These are phyloP conservation scores for Pichia sp. DNA, from an alignment of 1,139 yeast genomes.

Conservation along the genomic window DNA sequence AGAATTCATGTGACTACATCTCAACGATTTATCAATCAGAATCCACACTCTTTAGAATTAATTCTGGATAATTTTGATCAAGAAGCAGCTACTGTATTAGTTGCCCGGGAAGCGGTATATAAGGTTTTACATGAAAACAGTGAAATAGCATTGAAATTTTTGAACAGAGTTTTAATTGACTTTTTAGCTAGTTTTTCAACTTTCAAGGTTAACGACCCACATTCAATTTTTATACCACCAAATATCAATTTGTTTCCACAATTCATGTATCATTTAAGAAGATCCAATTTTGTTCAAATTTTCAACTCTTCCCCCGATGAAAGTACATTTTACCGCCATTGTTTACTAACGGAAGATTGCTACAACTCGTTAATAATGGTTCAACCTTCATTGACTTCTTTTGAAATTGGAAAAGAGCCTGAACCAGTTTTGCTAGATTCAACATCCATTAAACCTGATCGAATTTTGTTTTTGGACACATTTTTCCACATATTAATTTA, in stretches of 20 bases:
- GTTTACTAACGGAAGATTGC: slow-evolving; percentile 59
- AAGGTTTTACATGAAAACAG: slow-evolving; percentile 47
- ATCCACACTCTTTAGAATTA: slow-evolving; percentile 12
- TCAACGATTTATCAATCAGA: slow-evolving; percentile 22
- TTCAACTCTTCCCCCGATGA: slow-evolving; percentile 80
- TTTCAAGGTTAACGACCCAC: slow-evolving; percentile 61
- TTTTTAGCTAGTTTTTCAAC: slow-evolving; percentile 79
- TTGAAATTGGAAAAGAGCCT: slow-evolving; percentile 53
- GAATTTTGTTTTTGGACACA: slow-evolving; percentile 60
- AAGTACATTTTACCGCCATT: slow-evolving; percentile 60
- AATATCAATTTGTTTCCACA: slow-evolving; percentile 71
- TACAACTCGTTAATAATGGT: slow-evolving; percentile 63
- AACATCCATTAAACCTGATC: slow-evolving; percentile 50
- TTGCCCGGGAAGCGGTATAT: slow-evolving; percentile 46
- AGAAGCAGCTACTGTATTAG: slow-evolving; percentile 51
- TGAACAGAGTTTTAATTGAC: slow-evolving; percentile 74
- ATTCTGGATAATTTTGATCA: slow-evolving; percentile 24
- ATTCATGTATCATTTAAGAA: slow-evolving; percentile 61
- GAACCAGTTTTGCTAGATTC: slow-evolving; percentile 64
- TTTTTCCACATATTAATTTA: slow-evolving; percentile 65
- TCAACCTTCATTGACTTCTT: slow-evolving; percentile 65
- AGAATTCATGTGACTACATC: slow-evolving; percentile 40
- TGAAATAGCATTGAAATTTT: slow-evolving; percentile 69
- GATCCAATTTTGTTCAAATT: slow-evolving; percentile 62
- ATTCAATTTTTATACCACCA: slow-evolving; percentile 65